phyloP scores from a whole-genome alignment of 2,329 filamentous ascomycete genomes.

The Claviceps sp. region DNA sequence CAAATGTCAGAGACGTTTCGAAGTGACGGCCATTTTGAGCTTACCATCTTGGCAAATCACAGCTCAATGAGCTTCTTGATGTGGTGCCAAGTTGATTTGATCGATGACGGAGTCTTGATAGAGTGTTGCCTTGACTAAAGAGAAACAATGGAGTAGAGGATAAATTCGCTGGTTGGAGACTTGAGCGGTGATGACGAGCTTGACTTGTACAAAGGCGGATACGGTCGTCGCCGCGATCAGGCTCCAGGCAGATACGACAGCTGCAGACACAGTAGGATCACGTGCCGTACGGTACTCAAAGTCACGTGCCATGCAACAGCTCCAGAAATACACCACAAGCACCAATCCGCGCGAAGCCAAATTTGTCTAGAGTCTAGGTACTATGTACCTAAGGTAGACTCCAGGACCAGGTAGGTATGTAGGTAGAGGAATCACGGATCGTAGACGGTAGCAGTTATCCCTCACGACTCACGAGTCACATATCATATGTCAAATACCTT shows the following conservation, averaged over 20 bases:
- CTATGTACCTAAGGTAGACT: no score
- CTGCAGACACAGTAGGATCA: conserved; percentile 8
- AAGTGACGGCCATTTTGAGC: conserved; percentile 6
- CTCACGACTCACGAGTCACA: no score
- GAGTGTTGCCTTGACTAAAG: background rate
- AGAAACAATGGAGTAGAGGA: background rate
- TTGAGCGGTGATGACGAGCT: conserved; percentile 11
- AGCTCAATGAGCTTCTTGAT: conserved; percentile 16
- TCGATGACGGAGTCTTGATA: background rate
- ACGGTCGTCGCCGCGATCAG: conserved; percentile 19
- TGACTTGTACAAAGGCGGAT: conserved; percentile 13
- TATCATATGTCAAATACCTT: no score
- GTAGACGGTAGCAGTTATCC: no score
- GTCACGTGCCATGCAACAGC: background rate
- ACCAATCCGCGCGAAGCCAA: no score
- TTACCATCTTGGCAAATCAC: conserved; percentile 22
- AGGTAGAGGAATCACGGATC: no score
- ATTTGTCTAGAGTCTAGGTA: no score
- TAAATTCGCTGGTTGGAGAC: conserved; percentile 1
- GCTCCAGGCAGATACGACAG: conserved; percentile 34
- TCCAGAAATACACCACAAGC: no score
- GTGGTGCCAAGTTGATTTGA: background rate
- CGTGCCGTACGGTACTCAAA: background rate
- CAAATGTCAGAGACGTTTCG: background rate
- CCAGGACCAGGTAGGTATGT: no score